These are phyloP conservation scores for Chiua virens DNA, from an alignment of 768 basidiomycete species.

Conservation along the genomic window DNA sequence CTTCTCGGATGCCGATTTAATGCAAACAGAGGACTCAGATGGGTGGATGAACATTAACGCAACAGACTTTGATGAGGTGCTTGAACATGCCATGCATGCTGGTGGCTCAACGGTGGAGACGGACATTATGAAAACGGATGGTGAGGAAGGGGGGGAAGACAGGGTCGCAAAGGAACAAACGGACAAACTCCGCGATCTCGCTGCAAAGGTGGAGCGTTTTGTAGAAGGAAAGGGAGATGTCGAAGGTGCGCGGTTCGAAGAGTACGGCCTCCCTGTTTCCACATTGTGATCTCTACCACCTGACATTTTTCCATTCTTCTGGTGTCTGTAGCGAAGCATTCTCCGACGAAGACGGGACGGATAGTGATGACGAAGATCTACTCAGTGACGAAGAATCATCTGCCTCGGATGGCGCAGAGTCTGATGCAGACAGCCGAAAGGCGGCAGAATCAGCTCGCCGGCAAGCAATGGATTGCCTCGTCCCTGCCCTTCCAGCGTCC, in stretches of 20 bases:
- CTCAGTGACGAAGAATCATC: constrained; percentile 43
- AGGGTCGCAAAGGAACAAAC: constrained; percentile 64
- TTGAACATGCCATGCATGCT: constrained; percentile 44
- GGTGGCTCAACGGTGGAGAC: constrained; percentile 13
- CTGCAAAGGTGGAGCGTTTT: constrained; percentile 85
- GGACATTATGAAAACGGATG: constrained; percentile 53
- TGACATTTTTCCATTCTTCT: neutral
- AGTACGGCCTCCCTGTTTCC: constrained; percentile 53
- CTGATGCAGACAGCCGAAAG: constrained; percentile 32
- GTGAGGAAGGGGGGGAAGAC: constrained; percentile 34
- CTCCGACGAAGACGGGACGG: constrained; percentile 59
- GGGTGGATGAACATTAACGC: constrained; percentile 85
- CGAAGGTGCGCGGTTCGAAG: constrained; percentile 86
- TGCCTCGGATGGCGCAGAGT: constrained; percentile 45
- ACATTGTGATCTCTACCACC: neutral
- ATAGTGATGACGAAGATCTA: constrained; percentile 32
- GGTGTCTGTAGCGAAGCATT: constrained; percentile 51
- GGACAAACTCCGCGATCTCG: constrained; percentile 67
- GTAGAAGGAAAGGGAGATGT: constrained; percentile 87
- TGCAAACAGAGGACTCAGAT: constrained; percentile 65
- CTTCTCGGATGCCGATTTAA: constrained; percentile 10
- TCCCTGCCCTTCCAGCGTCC: constrained; percentile 71
- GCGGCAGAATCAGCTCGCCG: constrained; percentile 44
- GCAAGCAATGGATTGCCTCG: constrained; percentile 75
- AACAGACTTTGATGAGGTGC: constrained; percentile 71